phyloP scores from a whole-genome alignment of 2,329 filamentous ascomycete genomes.

The Phyllosticta citrichinensis region DNA sequence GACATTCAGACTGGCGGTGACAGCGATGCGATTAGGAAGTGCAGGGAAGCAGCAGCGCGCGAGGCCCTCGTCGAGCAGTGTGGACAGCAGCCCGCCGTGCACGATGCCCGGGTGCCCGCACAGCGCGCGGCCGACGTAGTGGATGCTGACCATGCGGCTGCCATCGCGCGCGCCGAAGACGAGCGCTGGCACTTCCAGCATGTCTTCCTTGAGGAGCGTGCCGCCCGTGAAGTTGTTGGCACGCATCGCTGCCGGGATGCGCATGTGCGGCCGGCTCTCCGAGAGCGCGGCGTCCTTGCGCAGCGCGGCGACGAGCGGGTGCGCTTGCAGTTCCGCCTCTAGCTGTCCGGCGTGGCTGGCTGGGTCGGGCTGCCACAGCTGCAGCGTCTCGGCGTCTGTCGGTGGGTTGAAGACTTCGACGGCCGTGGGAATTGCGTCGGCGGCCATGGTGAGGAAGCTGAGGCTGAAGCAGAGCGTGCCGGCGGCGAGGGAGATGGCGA shows the following conservation, averaged over 20 bases:
- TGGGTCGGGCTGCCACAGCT: constrained; percentile 52
- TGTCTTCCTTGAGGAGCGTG: constrained; percentile 58
- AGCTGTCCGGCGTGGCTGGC: constrained; percentile 41
- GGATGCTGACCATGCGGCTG: constrained; percentile 48
- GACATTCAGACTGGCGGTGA: constrained; percentile 75
- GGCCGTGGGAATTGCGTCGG: constrained; percentile 42
- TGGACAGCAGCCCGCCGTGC: constrained; percentile 86
- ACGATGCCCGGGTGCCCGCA: constrained; percentile 87
- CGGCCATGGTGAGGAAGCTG: constrained; percentile 49
- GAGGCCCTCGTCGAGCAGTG: constrained; percentile 81
- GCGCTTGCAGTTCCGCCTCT: constrained; percentile 63
- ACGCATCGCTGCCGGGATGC: constrained; percentile 63
- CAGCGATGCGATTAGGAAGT: constrained; percentile 71
- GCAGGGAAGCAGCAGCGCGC: constrained; percentile 82
- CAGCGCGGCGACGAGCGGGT: constrained; percentile 62
- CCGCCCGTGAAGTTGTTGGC: constrained; percentile 72
- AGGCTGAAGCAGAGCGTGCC: constrained; percentile 39
- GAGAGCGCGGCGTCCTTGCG: constrained; percentile 33
- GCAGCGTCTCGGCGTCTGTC: constrained; percentile 64
- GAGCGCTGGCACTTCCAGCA: constrained; percentile 71
- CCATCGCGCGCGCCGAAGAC: constrained; percentile 56
- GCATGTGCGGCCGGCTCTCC: constrained; percentile 73
- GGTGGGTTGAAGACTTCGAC: constrained; percentile 44
- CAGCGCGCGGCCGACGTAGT: constrained; percentile 67
- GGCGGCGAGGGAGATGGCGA: constrained; percentile 37